phyloP scores from a whole-genome alignment of 2,329 filamentous ascomycete species.

The Sporothrix dimorphospora region DNA sequence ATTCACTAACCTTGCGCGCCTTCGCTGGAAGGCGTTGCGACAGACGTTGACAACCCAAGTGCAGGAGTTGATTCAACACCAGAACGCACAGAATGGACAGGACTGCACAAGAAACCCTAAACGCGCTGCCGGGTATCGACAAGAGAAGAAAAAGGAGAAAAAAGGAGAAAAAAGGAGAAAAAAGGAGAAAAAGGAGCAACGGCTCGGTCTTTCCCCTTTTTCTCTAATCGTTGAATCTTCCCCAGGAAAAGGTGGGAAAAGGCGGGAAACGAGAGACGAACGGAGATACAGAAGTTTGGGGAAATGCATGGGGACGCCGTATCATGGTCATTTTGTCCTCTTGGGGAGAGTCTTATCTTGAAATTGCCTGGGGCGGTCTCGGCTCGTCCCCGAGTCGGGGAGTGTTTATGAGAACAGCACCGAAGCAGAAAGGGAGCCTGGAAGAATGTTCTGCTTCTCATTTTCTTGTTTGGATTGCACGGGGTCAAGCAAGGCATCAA shows the following conservation, averaged over 20 bases:
- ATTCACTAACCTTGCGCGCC: not conserved
- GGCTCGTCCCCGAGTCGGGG: not conserved
- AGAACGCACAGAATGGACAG: not conserved
- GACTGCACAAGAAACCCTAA: not conserved
- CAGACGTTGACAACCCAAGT: not conserved
- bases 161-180: not conserved
- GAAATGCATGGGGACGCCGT: not conserved
- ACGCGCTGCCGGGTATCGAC: conserved; percentile 9
- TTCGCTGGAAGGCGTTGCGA: conserved; percentile 1
- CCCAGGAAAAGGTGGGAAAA: not conserved
- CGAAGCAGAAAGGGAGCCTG: too few species aligned
- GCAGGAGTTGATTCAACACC: too few species aligned
- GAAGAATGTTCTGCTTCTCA: conserved; percentile 4
- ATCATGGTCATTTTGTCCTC: not conserved
- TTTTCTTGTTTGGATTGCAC: not conserved
- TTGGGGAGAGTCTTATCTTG: not conserved
- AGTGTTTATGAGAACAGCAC: not conserved
- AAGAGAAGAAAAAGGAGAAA: not conserved
- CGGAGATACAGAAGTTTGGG: not conserved
- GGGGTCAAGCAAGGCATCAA: not conserved
- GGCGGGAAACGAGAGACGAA: conserved; percentile 3
- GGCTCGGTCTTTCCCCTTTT: not conserved
- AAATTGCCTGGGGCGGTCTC: not conserved
- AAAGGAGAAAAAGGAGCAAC: not conserved
- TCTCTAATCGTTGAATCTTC: not conserved